Evolutionary conservation across 768 basidiomycete genomes (phyloP), one percentile per base, ranked within the genome.

Genomic region (Cyathus striatus): DNA sequence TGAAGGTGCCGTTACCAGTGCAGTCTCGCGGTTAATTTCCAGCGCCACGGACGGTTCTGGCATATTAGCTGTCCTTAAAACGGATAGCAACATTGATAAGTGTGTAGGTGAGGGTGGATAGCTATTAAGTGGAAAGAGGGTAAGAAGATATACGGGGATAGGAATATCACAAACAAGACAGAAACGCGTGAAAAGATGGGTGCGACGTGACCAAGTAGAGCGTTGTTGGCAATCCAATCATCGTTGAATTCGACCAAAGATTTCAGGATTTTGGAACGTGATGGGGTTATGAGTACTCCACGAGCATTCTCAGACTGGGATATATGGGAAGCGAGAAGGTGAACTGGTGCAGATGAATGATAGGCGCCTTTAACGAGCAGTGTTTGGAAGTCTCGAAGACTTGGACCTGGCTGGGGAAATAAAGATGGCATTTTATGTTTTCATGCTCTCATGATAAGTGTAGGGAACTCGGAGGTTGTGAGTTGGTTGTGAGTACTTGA

Each of bases 311-410:
- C 58, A 6, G 54, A 53, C 42, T 63, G 57, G 9, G 59, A 48
- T 4, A 67, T 47, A 47, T 69, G 64, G 0, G 85, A 83, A 22
- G 86, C 58, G 27, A 76, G 71, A 25, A 89, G 66, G 48, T 86
- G 79, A 38, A 90, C 64, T 3, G 85, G 85, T 4, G 85, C 81
- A 3, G 88, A 82, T 16, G 82, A 60, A 40, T 78, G 80, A 54
- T 79, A 84, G 0, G 65, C 45, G 1, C 88, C 88, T 20, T 75
- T 68, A 23, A 90, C 61, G 10, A 90, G 64, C n/a, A 89, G 57
- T 4, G 77, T 71, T 14, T 58, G 62, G 61, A 79, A 86, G 1
- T 49, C 51, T 3, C 86, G 84, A n/a, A 86, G 59, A 6, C 54
- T 36, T 14, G 75, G 73, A 2, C 64, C 65, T 16, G 54, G 53